phyloP scores from a whole-genome alignment of 768 basidiomycete genomes.

The Royoungia palumana region DNA sequence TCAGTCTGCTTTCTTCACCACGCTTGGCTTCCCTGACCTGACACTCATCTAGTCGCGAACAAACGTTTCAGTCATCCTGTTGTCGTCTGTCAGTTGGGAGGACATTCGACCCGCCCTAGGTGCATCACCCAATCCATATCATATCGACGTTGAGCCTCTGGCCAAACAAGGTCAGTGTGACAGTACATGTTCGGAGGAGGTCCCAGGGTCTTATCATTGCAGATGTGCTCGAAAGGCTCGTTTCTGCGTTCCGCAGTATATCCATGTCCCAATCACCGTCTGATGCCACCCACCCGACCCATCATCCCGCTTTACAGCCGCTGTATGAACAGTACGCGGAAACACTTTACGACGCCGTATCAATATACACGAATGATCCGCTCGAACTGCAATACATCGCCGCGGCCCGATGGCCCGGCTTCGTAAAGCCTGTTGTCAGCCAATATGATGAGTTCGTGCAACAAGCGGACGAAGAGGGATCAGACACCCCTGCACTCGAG shows the following conservation, averaged over 20 bases:
- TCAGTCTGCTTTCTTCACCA: constrained; percentile 29
- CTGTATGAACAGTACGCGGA: constrained; percentile 65
- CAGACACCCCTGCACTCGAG: constrained; percentile 27
- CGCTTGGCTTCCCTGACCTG: constrained; percentile 1
- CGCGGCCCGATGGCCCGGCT: constrained; percentile 78
- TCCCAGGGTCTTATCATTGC: not conserved
- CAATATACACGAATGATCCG: constrained; percentile 62
- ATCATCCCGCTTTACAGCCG: constrained; percentile 52
- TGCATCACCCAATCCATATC: constrained; percentile 71
- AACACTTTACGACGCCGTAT: constrained; percentile 57
- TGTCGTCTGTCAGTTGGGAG: constrained; percentile 68
- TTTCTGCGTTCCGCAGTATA: constrained; percentile 35
- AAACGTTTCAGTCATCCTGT: constrained; percentile 56
- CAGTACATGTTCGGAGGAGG: too few relatives aligned
- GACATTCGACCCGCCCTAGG: constrained; percentile 68
- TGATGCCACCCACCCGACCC: constrained; percentile 29
- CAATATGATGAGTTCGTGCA: constrained; percentile 33
- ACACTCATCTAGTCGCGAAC: constrained; percentile 50
- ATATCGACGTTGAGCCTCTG: constrained; percentile 51
- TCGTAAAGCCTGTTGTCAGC: constrained; percentile 64
- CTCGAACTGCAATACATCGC: constrained; percentile 73
- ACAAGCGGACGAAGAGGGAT: constrained; percentile 21
- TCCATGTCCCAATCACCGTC: constrained; percentile 5
- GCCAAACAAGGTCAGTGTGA: constrained; percentile 54
- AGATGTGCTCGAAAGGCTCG: constrained; percentile 38